Evolutionary conservation across 768 basidiomycete genomes (phyloP).

Genomic region (Infundibulicybe gibba): DNA sequence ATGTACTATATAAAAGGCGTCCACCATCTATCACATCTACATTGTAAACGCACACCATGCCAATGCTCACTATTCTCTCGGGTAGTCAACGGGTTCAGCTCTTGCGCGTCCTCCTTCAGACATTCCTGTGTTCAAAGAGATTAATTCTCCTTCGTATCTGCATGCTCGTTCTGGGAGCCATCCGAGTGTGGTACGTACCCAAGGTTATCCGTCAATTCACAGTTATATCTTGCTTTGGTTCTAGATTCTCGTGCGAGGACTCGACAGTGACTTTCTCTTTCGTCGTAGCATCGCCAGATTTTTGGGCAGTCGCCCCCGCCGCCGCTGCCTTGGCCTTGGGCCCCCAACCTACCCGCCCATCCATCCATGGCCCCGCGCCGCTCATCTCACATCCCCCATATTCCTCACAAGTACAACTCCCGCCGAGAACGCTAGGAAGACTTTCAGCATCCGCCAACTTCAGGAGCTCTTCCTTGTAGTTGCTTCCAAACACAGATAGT

Average conservation of each 20-base stretch:
- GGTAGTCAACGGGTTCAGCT: conserved; percentile 3
- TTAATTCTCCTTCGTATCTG: conserved; percentile 22
- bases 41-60: no score
- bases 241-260: background rate
- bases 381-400: conserved; percentile 58
- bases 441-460: conserved; percentile 60
- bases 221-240: background rate
- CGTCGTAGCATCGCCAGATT: background rate
- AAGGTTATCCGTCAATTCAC: background rate
- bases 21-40: no score
- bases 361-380: conserved; percentile 70
- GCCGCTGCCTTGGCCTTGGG: conserved; percentile 18
- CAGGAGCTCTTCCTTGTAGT: conserved; percentile 56
- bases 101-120: conserved; percentile 22
- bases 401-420: conserved; percentile 57
- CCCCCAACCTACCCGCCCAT: conserved; percentile 51
- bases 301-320: background rate
- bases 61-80: no score
- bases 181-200: conserved; percentile 1
- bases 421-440: conserved; percentile 59
- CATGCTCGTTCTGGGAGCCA: conserved; percentile 15
- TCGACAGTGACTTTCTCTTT: background rate
- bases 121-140: conserved; percentile 21
- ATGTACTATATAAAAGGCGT: no score
- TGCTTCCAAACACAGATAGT: conserved; percentile 58